Conservation (phyloP, 2,329 filamentous ascomycete genomes). For the Hysterium pulicare region DNA sequence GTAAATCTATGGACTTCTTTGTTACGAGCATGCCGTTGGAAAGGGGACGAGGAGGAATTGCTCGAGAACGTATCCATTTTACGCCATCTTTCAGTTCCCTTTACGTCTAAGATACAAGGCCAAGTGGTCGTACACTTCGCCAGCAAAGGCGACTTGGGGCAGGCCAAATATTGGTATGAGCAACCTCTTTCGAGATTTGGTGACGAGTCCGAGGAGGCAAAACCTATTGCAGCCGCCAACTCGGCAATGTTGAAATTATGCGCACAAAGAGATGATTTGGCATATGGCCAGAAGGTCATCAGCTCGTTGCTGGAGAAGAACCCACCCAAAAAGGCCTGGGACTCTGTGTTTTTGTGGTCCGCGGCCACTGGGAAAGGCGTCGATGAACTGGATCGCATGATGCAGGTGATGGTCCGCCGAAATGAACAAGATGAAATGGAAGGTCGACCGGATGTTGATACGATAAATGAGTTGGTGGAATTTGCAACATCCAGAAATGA, state of each 20-base stretch:
- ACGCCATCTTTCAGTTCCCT: conserved; percentile 36
- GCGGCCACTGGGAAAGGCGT: conserved; percentile 68
- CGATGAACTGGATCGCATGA: conserved; percentile 70
- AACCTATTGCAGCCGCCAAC: conserved; percentile 43
- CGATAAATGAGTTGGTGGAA: conserved; percentile 73
- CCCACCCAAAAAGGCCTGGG: conserved; percentile 58
- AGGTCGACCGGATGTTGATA: conserved; percentile 59
- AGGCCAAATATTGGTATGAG: conserved; percentile 66
- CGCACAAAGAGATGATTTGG: conserved; percentile 24
- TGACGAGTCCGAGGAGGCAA: conserved; percentile 7
- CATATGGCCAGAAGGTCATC: conserved; percentile 42
- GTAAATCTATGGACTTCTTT: conserved; percentile 27
- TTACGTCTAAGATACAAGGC: conserved; percentile 41
- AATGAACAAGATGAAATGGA: conserved; percentile 45
- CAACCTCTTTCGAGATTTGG: conserved; percentile 45
- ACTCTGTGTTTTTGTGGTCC: conserved; percentile 72
- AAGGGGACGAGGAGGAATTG: conserved; percentile 58
- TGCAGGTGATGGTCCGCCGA: conserved; percentile 60
- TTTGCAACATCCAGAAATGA: conserved; percentile 69
- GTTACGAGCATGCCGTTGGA: conserved; percentile 59
- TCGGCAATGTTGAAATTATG: conserved; percentile 56
- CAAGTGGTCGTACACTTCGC: conserved; percentile 63
- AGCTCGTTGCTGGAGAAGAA: conserved; percentile 33
- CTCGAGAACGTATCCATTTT: conserved; percentile 54
- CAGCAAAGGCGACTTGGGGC: conserved; percentile 52